phyloP scores from a whole-genome alignment of 345 rosid genomes.

The Leavenworthia alabamica region DNA sequence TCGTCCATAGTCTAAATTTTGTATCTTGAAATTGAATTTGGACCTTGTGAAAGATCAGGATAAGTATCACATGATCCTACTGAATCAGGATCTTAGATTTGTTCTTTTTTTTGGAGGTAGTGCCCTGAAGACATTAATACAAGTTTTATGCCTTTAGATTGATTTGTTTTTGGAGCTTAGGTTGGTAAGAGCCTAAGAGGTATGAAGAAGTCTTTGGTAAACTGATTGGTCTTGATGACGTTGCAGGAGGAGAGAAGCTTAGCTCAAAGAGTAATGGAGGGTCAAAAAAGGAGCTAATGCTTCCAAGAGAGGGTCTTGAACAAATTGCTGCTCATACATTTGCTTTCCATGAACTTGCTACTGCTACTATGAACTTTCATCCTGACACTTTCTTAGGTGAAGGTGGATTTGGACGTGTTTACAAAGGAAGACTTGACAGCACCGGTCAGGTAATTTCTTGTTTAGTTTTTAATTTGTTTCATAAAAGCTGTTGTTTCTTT shows the following conservation, averaged over 20 bases:
- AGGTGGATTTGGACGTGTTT: constrained; percentile 96
- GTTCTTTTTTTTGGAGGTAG: neutral
- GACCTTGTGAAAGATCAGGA: constrained; percentile 13
- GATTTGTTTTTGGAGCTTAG: constrained; percentile 1
- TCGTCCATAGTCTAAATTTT: constrained; percentile 5
- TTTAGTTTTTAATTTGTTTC: neutral
- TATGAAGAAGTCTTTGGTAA: neutral
- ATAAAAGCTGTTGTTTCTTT: neutral
- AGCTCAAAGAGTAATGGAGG: constrained; percentile 60
- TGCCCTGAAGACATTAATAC: neutral
- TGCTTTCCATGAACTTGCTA: constrained; percentile 82
- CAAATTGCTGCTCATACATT: constrained; percentile 87
- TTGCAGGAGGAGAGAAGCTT: constrained; percentile 70
- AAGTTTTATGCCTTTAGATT: neutral
- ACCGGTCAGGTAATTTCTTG: constrained; percentile 90
- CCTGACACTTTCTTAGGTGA: constrained; percentile 90
- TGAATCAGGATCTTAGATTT: constrained; percentile 23
- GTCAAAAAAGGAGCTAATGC: constrained; percentile 51
- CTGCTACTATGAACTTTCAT: constrained; percentile 84
- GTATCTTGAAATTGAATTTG: neutral
- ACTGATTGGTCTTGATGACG: constrained; percentile 24
- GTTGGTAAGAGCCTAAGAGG: neutral
- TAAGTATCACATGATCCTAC: constrained; percentile 22
- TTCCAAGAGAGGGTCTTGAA: constrained; percentile 51
- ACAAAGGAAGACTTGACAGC: constrained; percentile 81